phyloP scores from a whole-genome alignment of 2,329 filamentous ascomycete genomes.

The Colletotrichum noveboracense region DNA sequence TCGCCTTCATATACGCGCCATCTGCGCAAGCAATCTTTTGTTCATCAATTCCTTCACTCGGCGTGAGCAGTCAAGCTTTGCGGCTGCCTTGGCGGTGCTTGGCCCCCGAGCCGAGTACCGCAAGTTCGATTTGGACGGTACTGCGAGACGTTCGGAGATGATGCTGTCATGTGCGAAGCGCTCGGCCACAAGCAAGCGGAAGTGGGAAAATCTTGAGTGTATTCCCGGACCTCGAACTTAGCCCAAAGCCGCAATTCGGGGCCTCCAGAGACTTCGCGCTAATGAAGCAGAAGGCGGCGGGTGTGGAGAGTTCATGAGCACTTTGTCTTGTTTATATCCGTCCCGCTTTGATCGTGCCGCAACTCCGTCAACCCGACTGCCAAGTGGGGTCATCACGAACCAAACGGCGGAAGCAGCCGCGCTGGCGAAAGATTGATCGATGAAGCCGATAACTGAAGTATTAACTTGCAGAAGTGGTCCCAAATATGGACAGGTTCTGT shows the following conservation, averaged over 20 bases:
- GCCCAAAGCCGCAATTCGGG: not conserved
- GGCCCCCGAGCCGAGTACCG: not conserved
- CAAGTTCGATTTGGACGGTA: accelerated
- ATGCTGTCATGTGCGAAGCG: not conserved
- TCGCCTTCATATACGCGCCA: not conserved
- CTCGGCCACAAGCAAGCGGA: not conserved
- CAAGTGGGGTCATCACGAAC: not conserved
- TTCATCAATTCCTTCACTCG: not conserved
- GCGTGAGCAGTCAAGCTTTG: not conserved
- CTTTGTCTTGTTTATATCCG: not conserved
- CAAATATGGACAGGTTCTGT: not conserved
- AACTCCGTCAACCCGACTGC: not conserved
- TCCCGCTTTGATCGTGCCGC: not conserved
- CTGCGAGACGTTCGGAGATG: not conserved
- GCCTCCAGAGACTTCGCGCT: not conserved
- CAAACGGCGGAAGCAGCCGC: not conserved
- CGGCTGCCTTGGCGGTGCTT: not conserved
- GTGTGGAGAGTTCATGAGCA: not conserved
- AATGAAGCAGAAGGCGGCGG: not conserved
- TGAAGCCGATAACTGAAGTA: not conserved
- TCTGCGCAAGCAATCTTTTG: not conserved
- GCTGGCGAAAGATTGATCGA: not conserved
- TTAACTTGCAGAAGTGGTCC: not conserved
- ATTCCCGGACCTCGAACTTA: not conserved
- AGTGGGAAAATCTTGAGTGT: not conserved